Conservation (phyloP, 2,329 filamentous ascomycete genomes). For the Sphaerulina musiva region DNA sequence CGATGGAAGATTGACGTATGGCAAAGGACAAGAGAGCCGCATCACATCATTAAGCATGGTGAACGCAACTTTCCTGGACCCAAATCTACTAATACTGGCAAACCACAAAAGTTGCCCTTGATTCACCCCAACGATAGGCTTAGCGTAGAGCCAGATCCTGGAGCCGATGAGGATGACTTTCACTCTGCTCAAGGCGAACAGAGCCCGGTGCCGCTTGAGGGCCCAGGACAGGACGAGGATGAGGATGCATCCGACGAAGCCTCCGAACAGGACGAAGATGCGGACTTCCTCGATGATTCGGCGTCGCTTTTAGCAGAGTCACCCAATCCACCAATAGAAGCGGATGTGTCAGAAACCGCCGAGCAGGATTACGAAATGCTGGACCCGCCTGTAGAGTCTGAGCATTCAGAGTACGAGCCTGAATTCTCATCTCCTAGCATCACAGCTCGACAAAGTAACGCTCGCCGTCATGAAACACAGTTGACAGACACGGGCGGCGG, state of each 20-base stretch:
- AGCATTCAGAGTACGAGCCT: background rate
- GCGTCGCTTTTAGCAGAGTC: background rate
- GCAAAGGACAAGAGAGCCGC: constrained; percentile 27
- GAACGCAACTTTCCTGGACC: constrained; percentile 1
- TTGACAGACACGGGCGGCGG: background rate
- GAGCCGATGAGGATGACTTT: constrained; percentile 15
- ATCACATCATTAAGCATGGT: constrained; percentile 18
- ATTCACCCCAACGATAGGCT: constrained; percentile 23
- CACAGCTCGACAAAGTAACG: background rate
- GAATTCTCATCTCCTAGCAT: background rate
- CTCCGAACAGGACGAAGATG: constrained; percentile 4
- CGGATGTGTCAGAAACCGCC: background rate
- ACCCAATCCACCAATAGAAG: background rate
- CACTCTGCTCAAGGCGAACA: constrained; percentile 10
- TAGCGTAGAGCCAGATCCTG: constrained; percentile 23
- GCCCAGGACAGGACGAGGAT: background rate
- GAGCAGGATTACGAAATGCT: background rate
- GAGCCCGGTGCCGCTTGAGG: constrained; percentile 1
- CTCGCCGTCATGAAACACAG: background rate
- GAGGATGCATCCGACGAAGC: constrained; percentile 15
- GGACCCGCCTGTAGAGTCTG: background rate
- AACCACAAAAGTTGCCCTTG: background rate
- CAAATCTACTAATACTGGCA: background rate
- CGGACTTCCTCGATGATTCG: constrained; percentile 10
- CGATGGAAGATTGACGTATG: constrained; percentile 44